Evolutionary conservation across 2,329 filamentous ascomycete genomes (phyloP).

Genomic region (Bipolaris zeicola): DNA sequence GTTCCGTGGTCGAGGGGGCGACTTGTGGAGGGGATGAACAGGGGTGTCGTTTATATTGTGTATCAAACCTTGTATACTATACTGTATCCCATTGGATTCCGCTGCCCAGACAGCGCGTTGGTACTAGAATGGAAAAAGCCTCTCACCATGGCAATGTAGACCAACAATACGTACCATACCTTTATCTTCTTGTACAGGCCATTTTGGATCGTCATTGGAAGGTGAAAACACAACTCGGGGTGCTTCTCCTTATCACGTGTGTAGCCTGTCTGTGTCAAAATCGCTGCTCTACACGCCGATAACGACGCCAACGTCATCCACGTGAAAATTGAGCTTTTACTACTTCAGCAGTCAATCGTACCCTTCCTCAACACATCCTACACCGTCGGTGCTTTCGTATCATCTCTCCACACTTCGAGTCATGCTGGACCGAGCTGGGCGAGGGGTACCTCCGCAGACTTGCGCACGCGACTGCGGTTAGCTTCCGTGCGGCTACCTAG

Average conservation of each 20-base stretch:
- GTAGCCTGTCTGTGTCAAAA: background rate
- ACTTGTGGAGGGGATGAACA: constrained; percentile 9
- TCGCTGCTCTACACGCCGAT: background rate
- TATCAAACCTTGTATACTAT: background rate
- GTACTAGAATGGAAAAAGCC: constrained; percentile 35
- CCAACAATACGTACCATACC: background rate
- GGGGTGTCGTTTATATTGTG: background rate
- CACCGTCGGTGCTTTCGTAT: background rate
- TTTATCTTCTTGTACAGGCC: background rate
- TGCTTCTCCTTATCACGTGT: background rate
- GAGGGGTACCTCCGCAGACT: constrained; percentile 1
- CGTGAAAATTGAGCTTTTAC: background rate
- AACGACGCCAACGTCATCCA: constrained; percentile 2
- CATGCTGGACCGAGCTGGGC: background rate
- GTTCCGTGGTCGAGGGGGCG: constrained; percentile 4
- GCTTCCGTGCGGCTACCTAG: constrained; percentile 4
- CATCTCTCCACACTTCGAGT: constrained; percentile 3
- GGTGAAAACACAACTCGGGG: background rate
- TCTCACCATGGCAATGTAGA: constrained; percentile 55
- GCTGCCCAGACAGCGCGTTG: background rate
- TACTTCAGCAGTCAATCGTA: background rate
- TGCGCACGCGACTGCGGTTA: constrained; percentile 13
- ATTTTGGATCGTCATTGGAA: background rate
- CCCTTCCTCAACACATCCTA: background rate
- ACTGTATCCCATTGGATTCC: background rate